A percentile compares a stretch with the other conserved stretches of the same genome.
phyloP scores from a whole-genome alignment of 1,139 yeast species.

The Scheffersomyces segobiensis region DNA sequence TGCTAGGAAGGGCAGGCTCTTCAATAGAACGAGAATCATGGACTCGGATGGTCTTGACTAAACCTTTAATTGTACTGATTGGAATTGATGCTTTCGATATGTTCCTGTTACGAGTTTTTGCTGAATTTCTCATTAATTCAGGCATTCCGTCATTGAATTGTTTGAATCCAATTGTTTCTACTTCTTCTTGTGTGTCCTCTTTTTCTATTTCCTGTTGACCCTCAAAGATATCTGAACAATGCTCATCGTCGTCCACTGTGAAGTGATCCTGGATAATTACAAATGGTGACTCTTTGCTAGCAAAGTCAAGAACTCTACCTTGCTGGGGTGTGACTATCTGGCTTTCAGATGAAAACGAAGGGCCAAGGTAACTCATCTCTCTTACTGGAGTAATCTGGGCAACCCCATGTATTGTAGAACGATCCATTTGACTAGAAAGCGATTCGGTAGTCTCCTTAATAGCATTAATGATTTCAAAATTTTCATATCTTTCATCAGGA shows the following conservation, averaged over 20 bases:
- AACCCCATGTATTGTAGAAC: not conserved
- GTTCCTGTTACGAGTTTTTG: not conserved
- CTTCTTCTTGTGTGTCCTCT: not conserved
- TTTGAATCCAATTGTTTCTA: not conserved
- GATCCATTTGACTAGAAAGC: not conserved
- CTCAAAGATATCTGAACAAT: not conserved
- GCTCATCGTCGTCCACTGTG: not conserved
- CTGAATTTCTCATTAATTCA: not conserved
- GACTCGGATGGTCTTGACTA: constrained; percentile 10
- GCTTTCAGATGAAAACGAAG: not conserved
- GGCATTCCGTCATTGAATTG: not conserved
- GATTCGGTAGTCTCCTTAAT: not conserved
- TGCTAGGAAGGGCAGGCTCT: constrained; percentile 1
- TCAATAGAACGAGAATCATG: constrained; percentile 1
- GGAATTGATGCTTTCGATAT: constrained; percentile 5
- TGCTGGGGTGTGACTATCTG: not conserved
- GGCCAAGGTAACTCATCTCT: not conserved
- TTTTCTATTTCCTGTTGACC: not conserved
- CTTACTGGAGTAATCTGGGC: not conserved
- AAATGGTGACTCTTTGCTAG: not conserved
- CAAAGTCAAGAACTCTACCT: not conserved
- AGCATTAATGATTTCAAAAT: not conserved
- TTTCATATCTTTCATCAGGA: constrained; percentile 1
- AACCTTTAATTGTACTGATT: constrained; percentile 9
- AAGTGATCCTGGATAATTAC: not conserved